Evolutionary conservation across 2,329 filamentous ascomycete species (phyloP), one percentile per base, ranked within the genome.

Genomic region (Ophiostoma sp.): DNA sequence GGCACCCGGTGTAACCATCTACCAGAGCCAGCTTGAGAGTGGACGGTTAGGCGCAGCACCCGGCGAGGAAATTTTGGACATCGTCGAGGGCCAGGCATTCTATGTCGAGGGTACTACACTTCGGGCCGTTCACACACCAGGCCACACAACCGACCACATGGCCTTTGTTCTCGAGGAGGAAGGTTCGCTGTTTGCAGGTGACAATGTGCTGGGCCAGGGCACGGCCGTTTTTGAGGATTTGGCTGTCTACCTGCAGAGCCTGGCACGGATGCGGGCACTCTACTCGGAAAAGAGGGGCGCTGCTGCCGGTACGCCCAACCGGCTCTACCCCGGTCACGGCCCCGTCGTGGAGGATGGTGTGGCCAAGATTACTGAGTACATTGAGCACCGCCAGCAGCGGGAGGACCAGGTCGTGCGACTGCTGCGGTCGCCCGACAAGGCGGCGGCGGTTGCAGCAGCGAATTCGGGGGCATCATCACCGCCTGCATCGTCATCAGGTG

Each of bases 241-340:
- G 2, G 82, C 82, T 0, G 80, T 82, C 0, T 94, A 93, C 78
- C 83, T 93, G 77, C 77, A 80, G 7, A 91, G 87, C 71, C 81
- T 95, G 39, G 82, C 87, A 28, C 82, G 82, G 71, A 93, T 94
- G 91, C 80, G 83, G 48, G 8, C 39, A 5, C 83, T 90, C 7
- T 93, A 93, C 77, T 82, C 81, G 0, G 92, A 92, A 1, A 85
- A 88, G 69, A 93, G 90, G 73, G 93, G 92, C 0, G 15, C 28
- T 19, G 87, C 85, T 33, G 84, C 83, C 19, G 78, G 83, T n/a
- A 82, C 81, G 0, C 92, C 59, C 59, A 64, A 92, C 0, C 85
- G 89, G 66, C 94, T 91, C 1, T 98, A 97, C 80, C 95, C 96
- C 0, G 95, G 93, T 3, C 96, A 99, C 79, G 96, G 96, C 0